Evolutionary conservation across 1,284 basidiomycete genomes (phyloP), one percentile per base, ranked within the genome.

Genomic region (Ganoderma boninense): DNA sequence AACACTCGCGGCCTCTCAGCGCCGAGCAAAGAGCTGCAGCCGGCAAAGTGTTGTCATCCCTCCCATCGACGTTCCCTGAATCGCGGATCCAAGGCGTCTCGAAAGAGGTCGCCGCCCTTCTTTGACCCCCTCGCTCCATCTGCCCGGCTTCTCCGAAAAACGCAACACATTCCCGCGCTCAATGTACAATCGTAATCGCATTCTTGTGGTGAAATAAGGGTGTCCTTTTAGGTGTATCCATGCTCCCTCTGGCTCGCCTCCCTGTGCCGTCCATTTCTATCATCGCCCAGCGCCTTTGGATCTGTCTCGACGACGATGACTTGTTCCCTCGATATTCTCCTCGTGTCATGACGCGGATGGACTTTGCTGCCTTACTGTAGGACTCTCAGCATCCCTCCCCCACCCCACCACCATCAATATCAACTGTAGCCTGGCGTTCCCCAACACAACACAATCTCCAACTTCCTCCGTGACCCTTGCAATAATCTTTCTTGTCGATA

Each of bases 81-180:
- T 84, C 85, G 67, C 87, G 92, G 66, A 82, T 93, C 64, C 79
- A 82, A 75, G 85, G 83, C 59, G 80, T 92, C 56, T 79, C 83
- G 62, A 69, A 70, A 35, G 91, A 92, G 77, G 85, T 93, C 23
- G 63, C 70, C 26, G 75, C 71, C 20, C 73, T 86, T 16, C 75
- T 81, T 43, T 74, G 62, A 72, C n/a, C n/a, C 11, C 13, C 11
- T 56, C 54, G 23, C 8, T 20, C n/a, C 8, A 13, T 26, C 49
- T 52, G 2, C 13, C 23, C 54, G 4, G 54, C 29, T 29, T 23
- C 16, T 42, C 18, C 40, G 35, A 64, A 63, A 63, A 64, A 49
- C 32, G 16, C 62, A 57, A 7, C 56, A 8, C 49, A 7, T 44
- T 56, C 40, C 23, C 23, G 38, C 23, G 14, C 40, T 32, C 54